Evolutionary conservation across 1,139 yeast species (phyloP).

Genomic region (Trichomonascaceae sp.): DNA sequence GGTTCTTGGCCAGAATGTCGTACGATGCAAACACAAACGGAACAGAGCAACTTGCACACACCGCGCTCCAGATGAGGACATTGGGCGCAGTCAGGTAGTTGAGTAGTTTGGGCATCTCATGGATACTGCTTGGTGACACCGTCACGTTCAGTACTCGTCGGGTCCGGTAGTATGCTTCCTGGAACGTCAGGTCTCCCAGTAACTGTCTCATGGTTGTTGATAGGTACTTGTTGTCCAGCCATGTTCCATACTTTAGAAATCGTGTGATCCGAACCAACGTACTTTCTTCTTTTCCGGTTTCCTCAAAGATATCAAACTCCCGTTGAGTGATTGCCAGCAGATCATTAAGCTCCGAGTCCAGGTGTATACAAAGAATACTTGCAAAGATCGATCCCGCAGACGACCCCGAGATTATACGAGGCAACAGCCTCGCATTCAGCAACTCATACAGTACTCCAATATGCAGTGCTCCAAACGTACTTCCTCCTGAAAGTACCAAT

Average conservation of each 20-base stretch:
- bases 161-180: conserved; percentile 81
- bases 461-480: conserved; percentile 85
- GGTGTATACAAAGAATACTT: conserved; percentile 68
- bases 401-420: conserved; percentile 86
- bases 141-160: conserved; percentile 77
- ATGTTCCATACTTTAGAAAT: conserved; percentile 68
- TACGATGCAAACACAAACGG: conserved; percentile 87
- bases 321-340: conserved; percentile 31
- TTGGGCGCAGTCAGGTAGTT: conserved; percentile 93
- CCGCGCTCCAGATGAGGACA: conserved; percentile 88
- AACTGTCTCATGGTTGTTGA: conserved; percentile 61
- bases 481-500: conserved; percentile 85
- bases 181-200: conserved; percentile 88
- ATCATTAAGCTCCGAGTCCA: conserved; percentile 56
- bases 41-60: conserved; percentile 89
- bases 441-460: conserved; percentile 82
- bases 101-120: conserved; percentile 38
- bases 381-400: conserved; percentile 97
- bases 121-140: conserved; percentile 59
- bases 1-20: conserved; percentile 71
- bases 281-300: conserved; percentile 35
- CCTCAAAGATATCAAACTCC: conserved; percentile 62
- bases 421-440: conserved; percentile 59
- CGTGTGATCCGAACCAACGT: conserved; percentile 42
- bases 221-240: conserved; percentile 69